Base-by-base conservation (phyloP, 1,284 basidiomycete genomes). In the Kalmanozyma brasiliensis region DNA sequence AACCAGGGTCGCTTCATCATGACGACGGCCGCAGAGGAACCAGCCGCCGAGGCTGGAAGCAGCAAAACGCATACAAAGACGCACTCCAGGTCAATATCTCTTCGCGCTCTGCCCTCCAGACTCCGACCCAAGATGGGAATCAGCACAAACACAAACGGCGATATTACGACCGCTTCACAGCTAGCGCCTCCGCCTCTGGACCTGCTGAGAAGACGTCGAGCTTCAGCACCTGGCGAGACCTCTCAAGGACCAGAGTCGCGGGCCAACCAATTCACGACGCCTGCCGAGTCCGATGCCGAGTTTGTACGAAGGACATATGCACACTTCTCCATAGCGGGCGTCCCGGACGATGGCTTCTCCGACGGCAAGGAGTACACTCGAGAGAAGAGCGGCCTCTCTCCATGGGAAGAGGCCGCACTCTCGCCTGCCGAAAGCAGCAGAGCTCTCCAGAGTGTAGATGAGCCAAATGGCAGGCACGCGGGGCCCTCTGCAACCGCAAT, bases 291-390 rank as follows among this genome's bases (percentile, higher is more conserved):
- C 8, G 77, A 79, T 26, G 74, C 69, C 34, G 76, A 69, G 23
- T 74, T 73, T 30, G 64, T 82, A 14, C 72, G 79, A 19, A 60
- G 61, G 24, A 78, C 75, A 0, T 82, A 82, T 38, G 71, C 64
- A 2, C 72, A 81, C 49, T 82, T 80, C 48, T 49, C 70, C 16
- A 42, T 49, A 35, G 51, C 53, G 5, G 78, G 78, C 22, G 72
- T 82, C 4, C 49, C 56, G 1, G 68, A 68, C 30, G 80, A 82
- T 42, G 79, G 80, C 17, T 56, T 76, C 10, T 63, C 62, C 0
- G 78, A 80, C 4, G 80, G 80, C 20, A 61, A 66, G 17, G 80
- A 82, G 48, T 74, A 76, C 26, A 82, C 80, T 4, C 49, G 79
- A 14, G 64, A 80, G 30, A 61, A 63, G 37, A 53, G 37, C n/a